Evolutionary conservation across 441 rosid genomes (phyloP), one percentile per base, ranked within the genome.

Genomic region (Gossypium armourianum): DNA sequence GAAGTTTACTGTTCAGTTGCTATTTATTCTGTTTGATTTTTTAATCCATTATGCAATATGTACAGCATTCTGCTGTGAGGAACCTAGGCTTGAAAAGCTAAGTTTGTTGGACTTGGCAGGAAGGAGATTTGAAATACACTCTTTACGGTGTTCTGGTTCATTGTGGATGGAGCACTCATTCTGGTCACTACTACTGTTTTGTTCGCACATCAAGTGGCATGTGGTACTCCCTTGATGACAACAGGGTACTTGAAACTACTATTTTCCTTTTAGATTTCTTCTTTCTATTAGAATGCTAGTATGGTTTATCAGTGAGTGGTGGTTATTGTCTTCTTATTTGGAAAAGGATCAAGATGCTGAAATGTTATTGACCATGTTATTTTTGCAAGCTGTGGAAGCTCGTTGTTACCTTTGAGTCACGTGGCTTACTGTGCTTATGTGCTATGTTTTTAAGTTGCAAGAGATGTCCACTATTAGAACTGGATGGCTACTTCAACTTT

Each of bases 161-260:
- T 83, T 86, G 61, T 79, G 99, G 99, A 60, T 85, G 85, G 78
- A 88, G 83, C 85, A 88, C 84, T 17, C 93, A 83, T 83, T 92
- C 93, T 74, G 99, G 99, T 9, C 97, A 94, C 76, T 94, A 94
- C 52, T 85, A 83, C 72, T 90, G 94, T 78, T 94, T 78, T 85
- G 90, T 92, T 76, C 94, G 97, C 58, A 94, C 99, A 29, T 87
- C 99, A 65, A 90, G 85, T 74, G 90, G 95, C 77, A 83, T 84
- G 81, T 94, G 99, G 99, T 79, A 92, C 83, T 86, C 86, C 55
- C 97, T 94, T 49, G 92, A 94, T 68, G 99, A 94, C 79, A 90
- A 90, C 60, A 77, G 83, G 91, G 98, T 91, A 86, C 66, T 73
- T 57, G 32, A 15, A 62, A 24, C 69, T 52, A 47, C 62, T 67